These are phyloP conservation scores for Puccinia coronata DNA, from an alignment of 1,284 basidiomycete species.

Conservation along the genomic window DNA sequence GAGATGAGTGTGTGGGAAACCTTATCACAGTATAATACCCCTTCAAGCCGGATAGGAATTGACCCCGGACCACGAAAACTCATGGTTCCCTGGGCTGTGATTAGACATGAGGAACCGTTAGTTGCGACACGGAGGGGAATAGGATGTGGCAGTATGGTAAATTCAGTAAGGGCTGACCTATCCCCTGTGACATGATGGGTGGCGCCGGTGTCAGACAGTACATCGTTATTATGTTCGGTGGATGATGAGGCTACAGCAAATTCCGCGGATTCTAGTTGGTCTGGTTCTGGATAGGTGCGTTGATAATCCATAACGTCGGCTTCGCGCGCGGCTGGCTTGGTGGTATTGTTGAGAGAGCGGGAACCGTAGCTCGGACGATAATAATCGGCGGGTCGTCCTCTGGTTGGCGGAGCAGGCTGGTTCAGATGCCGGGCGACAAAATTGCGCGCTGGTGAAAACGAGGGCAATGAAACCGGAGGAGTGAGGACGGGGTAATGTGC, in stretches of 20 bases:
- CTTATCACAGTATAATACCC: not conserved
- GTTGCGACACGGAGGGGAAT: not conserved
- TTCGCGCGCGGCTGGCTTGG: too few species aligned
- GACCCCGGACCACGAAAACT: not conserved
- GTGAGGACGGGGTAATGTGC: not conserved
- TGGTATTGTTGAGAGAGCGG: too few species aligned
- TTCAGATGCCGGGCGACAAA: too few species aligned
- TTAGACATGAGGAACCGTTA: not conserved
- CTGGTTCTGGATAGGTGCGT: too few species aligned
- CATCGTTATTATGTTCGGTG: not conserved
- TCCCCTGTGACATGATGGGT: not conserved
- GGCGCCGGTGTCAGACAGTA: not conserved
- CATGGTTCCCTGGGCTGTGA: not conserved
- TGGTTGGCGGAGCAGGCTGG: too few species aligned
- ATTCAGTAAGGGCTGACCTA: not conserved
- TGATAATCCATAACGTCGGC: too few species aligned
- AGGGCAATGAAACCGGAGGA: too few species aligned
- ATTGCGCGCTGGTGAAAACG: too few species aligned
- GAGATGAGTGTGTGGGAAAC: not conserved
- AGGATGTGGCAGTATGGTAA: not conserved
- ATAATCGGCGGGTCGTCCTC: too few species aligned
- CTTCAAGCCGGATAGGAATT: not conserved
- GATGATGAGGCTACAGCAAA: too few species aligned
- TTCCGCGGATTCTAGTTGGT: too few species aligned
- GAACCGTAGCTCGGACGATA: too few species aligned